Conservation (phyloP, 306 rosid genomes). For the Medicago arabica region DNA sequence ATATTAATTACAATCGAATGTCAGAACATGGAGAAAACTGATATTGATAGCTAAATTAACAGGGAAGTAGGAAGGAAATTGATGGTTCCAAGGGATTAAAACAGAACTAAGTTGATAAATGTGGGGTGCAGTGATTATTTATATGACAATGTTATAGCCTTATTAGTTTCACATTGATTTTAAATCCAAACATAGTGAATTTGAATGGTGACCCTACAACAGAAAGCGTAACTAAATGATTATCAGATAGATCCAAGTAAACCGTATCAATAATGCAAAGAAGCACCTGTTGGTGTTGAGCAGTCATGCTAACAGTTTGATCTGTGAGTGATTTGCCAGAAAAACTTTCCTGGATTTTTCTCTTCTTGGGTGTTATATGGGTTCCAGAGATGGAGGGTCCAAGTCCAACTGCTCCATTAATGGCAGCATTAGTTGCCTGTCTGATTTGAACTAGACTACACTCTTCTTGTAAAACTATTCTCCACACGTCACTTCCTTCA, state of each 20-base stretch:
- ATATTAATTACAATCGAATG: conserved; percentile 27
- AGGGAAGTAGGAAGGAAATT: conserved; percentile 15
- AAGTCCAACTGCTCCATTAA: conserved; percentile 60
- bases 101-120: conserved; percentile 30
- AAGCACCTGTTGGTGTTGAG: conserved; percentile 61
- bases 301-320: conserved; percentile 44
- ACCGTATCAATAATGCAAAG: conserved; percentile 41
- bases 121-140: not conserved
- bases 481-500: conserved; percentile 74
- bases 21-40: conserved; percentile 26
- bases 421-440: conserved; percentile 71
- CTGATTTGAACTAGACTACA: conserved; percentile 47
- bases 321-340: conserved; percentile 46
- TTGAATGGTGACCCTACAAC: not conserved
- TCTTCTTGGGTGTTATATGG: conserved; percentile 55
- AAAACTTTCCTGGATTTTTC: conserved; percentile 54
- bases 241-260: conserved; percentile 27
- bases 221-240: conserved; percentile 14
- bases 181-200: conserved; percentile 20
- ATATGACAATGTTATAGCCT: conserved; percentile 21
- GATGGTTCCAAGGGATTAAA: conserved; percentile 22
- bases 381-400: conserved; percentile 61
- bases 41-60: not conserved
- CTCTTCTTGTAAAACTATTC: conserved; percentile 55
- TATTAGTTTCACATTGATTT: conserved; percentile 31